Evolutionary conservation across 768 basidiomycete species (phyloP), one percentile per base, ranked within the genome.

Genomic region (Phaffia australis): DNA sequence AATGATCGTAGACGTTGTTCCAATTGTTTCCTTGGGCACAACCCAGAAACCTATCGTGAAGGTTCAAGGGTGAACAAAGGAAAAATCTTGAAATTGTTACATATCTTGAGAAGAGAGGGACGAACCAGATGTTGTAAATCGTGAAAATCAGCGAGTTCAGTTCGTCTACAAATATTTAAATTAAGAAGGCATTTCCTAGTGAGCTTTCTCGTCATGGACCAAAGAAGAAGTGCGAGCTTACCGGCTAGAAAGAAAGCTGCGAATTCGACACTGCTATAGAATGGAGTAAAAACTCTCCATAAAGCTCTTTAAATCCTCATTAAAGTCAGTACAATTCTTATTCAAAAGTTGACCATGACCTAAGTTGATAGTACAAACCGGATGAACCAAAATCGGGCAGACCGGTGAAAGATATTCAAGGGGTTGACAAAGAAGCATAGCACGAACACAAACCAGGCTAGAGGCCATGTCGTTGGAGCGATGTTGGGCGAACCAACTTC

Each of bases 361-460:
- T 27, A 88, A 77, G 25, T 91, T 81, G 62, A 83, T 19, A 80
- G 81, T 21, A 86, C 66, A 49, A 81, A 84, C 71, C 79, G 82
- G 30, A 92, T 71, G 49, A 90, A 74, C 95, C 95, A 99, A 77
- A 83, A 89, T 51, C 94, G 80, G 0, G 87, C 84, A 52, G 82
- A 71, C 30, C 81, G 81, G 73, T 81, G 82, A 50, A 84, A 75
- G 15, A 89, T 70, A 0, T 85, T 87, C 1, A 92, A 73, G 1
- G 95, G 95, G 74, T 92, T 83, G 63, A 91, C 74, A 72, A 92
- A 76, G 52, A 88, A 71, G 16, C 83, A 69, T 7, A 79, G 72
- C 3, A 81, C 76, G 63, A 89, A 80, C 0, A 80, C 81, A 7
- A 97, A 79, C 90, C 92, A 99, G 1, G 87, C 79, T 14, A 74